Percentiles rank a stretch among this genome's conserved stretches.
Conservation (phyloP, 225 moss, liverwort and hornwort genomes). For the Sphagnum contortum region DNA sequence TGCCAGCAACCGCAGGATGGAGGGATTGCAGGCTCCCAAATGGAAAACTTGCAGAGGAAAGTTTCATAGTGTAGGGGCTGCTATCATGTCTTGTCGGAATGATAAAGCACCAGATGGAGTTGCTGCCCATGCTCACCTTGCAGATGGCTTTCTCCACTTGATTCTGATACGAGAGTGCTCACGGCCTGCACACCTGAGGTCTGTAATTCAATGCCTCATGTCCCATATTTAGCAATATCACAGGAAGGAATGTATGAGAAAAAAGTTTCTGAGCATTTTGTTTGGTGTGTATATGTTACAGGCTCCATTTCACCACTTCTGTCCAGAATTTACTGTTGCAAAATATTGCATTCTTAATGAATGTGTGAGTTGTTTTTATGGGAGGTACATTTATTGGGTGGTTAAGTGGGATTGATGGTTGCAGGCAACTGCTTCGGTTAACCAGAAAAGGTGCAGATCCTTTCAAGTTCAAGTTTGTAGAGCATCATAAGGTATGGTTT, state of each 20-base stretch:
- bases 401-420: constrained; percentile 5
- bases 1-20: not conserved
- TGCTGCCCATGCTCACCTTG: constrained; percentile 85
- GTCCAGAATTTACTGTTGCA: no score
- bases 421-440: constrained; percentile 73
- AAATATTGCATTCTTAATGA: no score
- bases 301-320: no score
- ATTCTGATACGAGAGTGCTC: constrained; percentile 87
- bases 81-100: constrained; percentile 97
- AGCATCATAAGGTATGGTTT: constrained; percentile 60
- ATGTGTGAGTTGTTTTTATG: no score
- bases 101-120: constrained; percentile 90
- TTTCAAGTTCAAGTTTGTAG: constrained; percentile 75
- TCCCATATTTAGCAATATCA: not conserved
- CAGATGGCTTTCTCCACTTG: constrained; percentile 88
- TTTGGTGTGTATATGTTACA: no score
- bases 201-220: constrained; percentile 1
- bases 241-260: not conserved
- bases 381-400: not conserved
- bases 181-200: constrained; percentile 74
- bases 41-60: constrained; percentile 60
- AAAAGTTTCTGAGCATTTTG: no score
- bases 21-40: constrained; percentile 21
- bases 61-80: constrained; percentile 88
- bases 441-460: constrained; percentile 89